Evolutionary conservation across 352 stramenopile genomes (phyloP).

Genomic region (Phytophthora cactorum): DNA sequence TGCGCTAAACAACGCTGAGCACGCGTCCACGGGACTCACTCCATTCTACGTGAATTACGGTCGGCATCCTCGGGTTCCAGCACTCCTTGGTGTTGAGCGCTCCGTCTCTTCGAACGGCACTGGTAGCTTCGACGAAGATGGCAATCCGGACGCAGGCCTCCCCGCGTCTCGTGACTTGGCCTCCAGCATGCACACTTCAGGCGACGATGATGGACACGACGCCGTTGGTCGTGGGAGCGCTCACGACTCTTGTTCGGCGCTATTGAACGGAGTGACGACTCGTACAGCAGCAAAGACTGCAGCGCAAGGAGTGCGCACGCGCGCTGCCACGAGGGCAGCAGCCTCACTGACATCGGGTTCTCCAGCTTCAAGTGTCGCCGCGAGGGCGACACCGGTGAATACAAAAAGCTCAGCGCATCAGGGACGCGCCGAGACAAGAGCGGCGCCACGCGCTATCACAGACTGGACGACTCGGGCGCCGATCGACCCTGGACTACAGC

Average conservation of each 20-base stretch:
- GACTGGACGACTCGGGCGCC: too few species aligned
- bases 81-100: background rate
- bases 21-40: background rate
- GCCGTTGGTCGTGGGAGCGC: background rate
- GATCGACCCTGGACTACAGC: too few species aligned
- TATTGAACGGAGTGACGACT: too few species aligned
- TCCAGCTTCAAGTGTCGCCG: too few species aligned
- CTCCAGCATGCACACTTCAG: background rate
- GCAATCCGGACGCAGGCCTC: background rate
- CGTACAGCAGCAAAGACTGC: too few species aligned
- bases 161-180: background rate
- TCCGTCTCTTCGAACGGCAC: background rate
- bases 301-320: background rate
- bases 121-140: background rate
- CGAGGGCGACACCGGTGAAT: too few species aligned
- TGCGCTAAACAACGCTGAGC: background rate
- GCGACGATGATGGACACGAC: background rate
- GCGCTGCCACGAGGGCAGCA: background rate
- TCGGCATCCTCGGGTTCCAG: background rate
- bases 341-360: too few species aligned
- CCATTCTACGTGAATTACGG: background rate
- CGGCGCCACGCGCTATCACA: too few species aligned
- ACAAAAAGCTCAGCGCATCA: too few species aligned
- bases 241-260: background rate
- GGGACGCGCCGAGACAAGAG: too few species aligned